These are phyloP conservation scores for Termitomyces bulborhizus DNA, from an alignment of 768 basidiomycete genomes.

Conservation along the genomic window DNA sequence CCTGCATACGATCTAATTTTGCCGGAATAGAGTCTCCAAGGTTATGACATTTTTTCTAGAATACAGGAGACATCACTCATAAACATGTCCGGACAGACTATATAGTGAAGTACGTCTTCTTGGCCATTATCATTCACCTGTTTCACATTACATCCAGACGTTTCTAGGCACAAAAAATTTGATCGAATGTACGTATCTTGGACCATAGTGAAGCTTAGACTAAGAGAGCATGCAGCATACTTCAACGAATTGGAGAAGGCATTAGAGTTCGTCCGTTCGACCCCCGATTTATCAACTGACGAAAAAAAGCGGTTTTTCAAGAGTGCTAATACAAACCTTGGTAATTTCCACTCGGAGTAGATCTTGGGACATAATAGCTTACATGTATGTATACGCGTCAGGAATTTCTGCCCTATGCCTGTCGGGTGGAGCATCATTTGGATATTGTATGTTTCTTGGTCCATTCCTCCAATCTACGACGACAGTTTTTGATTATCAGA, in stretches of 20 bases:
- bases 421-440: conserved; percentile 94
- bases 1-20: conserved; percentile 88
- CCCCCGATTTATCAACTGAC: conserved; percentile 67
- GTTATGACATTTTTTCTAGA: conserved; percentile 23
- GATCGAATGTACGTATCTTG: conserved; percentile 59
- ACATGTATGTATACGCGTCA: conserved; percentile 14
- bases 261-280: conserved; percentile 69
- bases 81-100: conserved; percentile 37
- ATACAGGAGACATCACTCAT: neutral
- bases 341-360: conserved; percentile 21
- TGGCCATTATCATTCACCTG: conserved; percentile 11
- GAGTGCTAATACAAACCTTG: conserved; percentile 82
- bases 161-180: conserved; percentile 88
- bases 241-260: conserved; percentile 72
- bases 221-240: conserved; percentile 51
- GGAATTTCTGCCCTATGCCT: conserved; percentile 85
- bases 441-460: conserved; percentile 63
- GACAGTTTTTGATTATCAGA: conserved; percentile 34
- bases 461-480: neutral
- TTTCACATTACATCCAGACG: conserved; percentile 44
- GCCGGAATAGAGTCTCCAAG: conserved; percentile 85
- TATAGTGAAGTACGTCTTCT: conserved; percentile 80
- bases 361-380: neutral
- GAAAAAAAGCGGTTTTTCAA: conserved; percentile 94
- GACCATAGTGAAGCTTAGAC: neutral